Base-by-base conservation (phyloP, 2,329 filamentous ascomycete species). In the Cadophora sp. region DNA sequence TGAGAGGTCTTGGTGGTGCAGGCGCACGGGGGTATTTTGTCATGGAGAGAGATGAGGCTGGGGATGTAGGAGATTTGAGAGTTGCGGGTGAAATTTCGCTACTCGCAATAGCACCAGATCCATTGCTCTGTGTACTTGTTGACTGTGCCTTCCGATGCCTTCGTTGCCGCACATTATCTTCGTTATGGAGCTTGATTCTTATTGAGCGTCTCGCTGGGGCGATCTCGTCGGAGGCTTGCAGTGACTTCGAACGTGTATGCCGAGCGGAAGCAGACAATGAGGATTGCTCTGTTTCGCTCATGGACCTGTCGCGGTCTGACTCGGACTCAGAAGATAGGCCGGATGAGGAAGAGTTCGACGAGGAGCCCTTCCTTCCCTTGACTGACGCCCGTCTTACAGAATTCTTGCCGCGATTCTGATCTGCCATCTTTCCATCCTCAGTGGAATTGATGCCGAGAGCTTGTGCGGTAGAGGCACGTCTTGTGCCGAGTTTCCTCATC, bases 1-100 rank as follows among this genome's bases (percentile, higher is more conserved):
- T 92, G 60, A 99, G 83, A 4, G 96, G 96, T 68, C 95, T 88
- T 55, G 96, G 96, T 58, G 96, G 94, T 47, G 92, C 91, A 22
- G 94, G 95, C 30, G 92, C 91, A 77, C 93, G 93, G 62, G 96
- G 95, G 77, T 98, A 99, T 79, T 90, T 94, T 30, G 93, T 97
- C 74, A 97, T 83, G 75, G 86, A 89, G 70, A 83, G 81, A 59
- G 84, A 82, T 16, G 89, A 87, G 30, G 89, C 86, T 62, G 94
- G 91, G 33, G 94, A 97, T 3, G 93, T 96, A 3, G 96, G 96
- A 16, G 96, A 98, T 79, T 99, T 99, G 69, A 99, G 84, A 67
- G 93, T 92, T 59, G 93, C 91, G 51, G 87, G 83, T 7, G 93
- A 89, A 67, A 93, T 83, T 30, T 76, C 73, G 16, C 77, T 77